Conservation (phyloP, 768 basidiomycete species). For the Brasilioporus rufonigricans region DNA sequence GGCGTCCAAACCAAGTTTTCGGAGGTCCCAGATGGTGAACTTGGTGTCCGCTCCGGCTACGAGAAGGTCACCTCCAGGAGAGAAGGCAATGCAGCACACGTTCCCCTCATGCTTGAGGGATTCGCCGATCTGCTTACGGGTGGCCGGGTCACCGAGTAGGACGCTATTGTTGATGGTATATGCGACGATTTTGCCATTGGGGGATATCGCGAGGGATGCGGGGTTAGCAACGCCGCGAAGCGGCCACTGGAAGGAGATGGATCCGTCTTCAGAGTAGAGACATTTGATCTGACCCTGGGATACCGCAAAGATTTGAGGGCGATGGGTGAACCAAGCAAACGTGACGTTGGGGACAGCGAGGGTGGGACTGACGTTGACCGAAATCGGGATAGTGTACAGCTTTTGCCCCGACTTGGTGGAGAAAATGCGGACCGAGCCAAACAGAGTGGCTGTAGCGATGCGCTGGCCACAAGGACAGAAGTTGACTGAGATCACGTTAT, state of each 20-base stretch:
- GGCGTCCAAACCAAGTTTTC: background rate
- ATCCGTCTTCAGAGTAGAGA: slow-evolving; percentile 13
- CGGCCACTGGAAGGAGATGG: slow-evolving; percentile 13
- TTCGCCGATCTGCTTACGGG: slow-evolving; percentile 9
- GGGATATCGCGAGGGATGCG: slow-evolving; percentile 12
- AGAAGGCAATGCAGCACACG: slow-evolving; percentile 15
- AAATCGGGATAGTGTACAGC: slow-evolving; percentile 14
- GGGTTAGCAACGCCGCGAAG: slow-evolving; percentile 6
- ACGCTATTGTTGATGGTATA: slow-evolving; percentile 11
- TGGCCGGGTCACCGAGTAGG: slow-evolving; percentile 9
- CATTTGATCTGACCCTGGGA: slow-evolving; percentile 21
- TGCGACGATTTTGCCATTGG: slow-evolving; percentile 13
- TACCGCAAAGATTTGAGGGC: slow-evolving; percentile 10
- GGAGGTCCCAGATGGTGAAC: slow-evolving; percentile 15
- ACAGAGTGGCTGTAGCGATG: slow-evolving; percentile 19
- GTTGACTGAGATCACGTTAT: slow-evolving; percentile 17
- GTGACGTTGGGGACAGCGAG: background rate
- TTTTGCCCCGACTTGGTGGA: slow-evolving; percentile 7
- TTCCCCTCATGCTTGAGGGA: slow-evolving; percentile 5
- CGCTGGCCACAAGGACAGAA: slow-evolving; percentile 20
- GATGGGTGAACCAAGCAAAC: slow-evolving; percentile 10
- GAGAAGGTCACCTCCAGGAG: slow-evolving; percentile 6
- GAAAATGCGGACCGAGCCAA: slow-evolving; percentile 18
- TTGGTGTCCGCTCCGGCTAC: slow-evolving; percentile 6
- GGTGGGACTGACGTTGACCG: slow-evolving; percentile 10